A percentile compares a stretch with the other conserved stretches of the same genome.
Evolutionary conservation across 495 filamentous ascomycete species (phyloP).

Genomic region (Chaetomidium leptoderma): DNA sequence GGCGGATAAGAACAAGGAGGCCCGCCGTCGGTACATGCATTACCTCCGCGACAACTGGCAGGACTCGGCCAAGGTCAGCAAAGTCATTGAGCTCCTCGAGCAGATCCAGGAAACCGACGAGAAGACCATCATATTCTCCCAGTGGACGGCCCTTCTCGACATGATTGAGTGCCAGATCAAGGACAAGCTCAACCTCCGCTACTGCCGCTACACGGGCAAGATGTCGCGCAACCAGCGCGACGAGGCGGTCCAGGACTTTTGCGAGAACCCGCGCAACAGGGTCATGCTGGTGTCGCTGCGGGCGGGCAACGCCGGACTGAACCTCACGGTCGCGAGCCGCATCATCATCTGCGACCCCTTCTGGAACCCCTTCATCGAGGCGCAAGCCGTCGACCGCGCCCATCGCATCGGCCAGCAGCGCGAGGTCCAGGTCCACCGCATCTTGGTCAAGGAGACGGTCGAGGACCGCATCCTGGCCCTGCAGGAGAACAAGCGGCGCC

Average conservation of each 20-base stretch:
- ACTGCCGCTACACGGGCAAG: conserved; percentile 79
- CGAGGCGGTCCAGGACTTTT: conserved; percentile 68
- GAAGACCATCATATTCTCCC: conserved; percentile 91
- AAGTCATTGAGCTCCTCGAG: conserved; percentile 64
- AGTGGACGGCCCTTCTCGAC: conserved; percentile 88
- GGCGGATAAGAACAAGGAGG: conserved; percentile 54
- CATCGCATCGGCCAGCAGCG: conserved; percentile 82
- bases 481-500: conserved; percentile 76
- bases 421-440: conserved; percentile 72
- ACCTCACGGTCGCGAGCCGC: conserved; percentile 78
- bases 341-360: conserved; percentile 93
- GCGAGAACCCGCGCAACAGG: conserved; percentile 56
- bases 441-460: conserved; percentile 73
- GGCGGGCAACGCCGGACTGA: conserved; percentile 87
- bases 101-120: conserved; percentile 44
- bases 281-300: conserved; percentile 87
- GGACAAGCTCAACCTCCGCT: conserved; percentile 52
- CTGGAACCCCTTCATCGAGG: conserved; percentile 95
- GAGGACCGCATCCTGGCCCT: conserved; percentile 84
- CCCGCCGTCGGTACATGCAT: conserved; percentile 55
- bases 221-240: conserved; percentile 70
- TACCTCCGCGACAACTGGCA: conserved; percentile 69
- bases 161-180: conserved; percentile 84
- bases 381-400: conserved; percentile 90
- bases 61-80: conserved; percentile 73